Evolutionary conservation across 495 filamentous ascomycete species (phyloP).

Genomic region (Penicillium diatomitis): DNA sequence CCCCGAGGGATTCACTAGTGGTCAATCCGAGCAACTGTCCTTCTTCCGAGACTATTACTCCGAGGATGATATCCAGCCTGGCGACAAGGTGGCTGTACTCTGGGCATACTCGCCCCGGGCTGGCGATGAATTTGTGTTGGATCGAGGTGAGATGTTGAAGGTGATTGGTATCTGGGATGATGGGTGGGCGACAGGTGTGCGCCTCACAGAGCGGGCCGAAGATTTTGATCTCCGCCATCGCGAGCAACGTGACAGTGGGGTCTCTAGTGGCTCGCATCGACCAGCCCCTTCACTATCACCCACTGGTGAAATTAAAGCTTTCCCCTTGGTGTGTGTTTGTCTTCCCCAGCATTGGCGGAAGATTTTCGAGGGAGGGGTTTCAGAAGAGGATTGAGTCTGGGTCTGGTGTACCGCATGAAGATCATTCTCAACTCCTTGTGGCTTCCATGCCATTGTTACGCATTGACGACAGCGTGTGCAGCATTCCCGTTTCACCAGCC

Average conservation of each 20-base stretch:
- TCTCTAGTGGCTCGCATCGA: slow-evolving; percentile 70
- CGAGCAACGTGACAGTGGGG: slow-evolving; percentile 81
- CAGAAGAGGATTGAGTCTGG: slow-evolving; percentile 28
- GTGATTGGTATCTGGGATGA: slow-evolving; percentile 99
- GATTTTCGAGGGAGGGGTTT: slow-evolving; percentile 69
- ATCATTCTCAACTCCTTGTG: slow-evolving; percentile 3
- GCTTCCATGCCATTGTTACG: slow-evolving; percentile 29
- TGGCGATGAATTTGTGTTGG: slow-evolving; percentile 85
- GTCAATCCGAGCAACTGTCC: slow-evolving; percentile 87
- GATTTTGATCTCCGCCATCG: slow-evolving; percentile 74
- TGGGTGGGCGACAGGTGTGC: slow-evolving; percentile 93
- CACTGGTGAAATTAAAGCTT: slow-evolving; percentile 90
- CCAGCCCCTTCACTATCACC: slow-evolving; percentile 54
- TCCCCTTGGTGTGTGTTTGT: slow-evolving; percentile 96
- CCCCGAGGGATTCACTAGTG: slow-evolving; percentile 71
- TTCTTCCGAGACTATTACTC: slow-evolving; percentile 99
- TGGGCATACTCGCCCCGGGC: slow-evolving; percentile 97
- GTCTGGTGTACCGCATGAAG: slow-evolving; percentile 5
- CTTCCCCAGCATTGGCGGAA: slow-evolving; percentile 95
- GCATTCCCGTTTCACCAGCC: slow-evolving; percentile 15
- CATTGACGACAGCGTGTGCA: slow-evolving; percentile 34
- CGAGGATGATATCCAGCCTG: slow-evolving; percentile 86
- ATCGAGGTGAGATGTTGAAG: slow-evolving; percentile 97
- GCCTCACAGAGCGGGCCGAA: slow-evolving; percentile 74
- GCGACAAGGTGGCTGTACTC: slow-evolving; percentile 79